A percentile compares a stretch with the other conserved stretches of the same genome.
These are phyloP conservation scores for Eutrema yunnanense DNA, from an alignment of 345 rosid species.

Conservation along the genomic window DNA sequence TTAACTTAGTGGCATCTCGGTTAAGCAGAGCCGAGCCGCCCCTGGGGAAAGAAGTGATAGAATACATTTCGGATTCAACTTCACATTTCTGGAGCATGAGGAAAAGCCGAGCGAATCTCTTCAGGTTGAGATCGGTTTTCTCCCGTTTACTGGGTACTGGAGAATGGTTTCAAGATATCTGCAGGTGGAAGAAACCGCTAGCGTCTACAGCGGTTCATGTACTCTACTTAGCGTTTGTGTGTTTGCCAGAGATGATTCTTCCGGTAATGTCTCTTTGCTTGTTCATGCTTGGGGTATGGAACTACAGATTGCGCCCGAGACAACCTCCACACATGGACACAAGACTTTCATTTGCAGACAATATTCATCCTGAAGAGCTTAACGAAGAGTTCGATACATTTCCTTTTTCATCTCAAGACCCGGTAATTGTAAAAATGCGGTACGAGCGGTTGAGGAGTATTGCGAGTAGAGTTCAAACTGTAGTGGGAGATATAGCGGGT, in stretches of 20 bases:
- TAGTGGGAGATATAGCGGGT: constrained; percentile 87
- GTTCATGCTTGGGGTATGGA: constrained; percentile 78
- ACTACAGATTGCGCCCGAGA: constrained; percentile 63
- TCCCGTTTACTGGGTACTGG: constrained; percentile 52
- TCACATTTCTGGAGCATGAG: constrained; percentile 98
- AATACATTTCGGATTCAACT: constrained; percentile 78
- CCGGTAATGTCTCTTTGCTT: constrained; percentile 72
- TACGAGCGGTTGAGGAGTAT: constrained; percentile 80
- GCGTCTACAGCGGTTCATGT: constrained; percentile 57
- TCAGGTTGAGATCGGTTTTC: constrained; percentile 58
- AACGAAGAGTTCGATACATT: constrained; percentile 86
- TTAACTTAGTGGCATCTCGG: constrained; percentile 68
- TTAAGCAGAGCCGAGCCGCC: constrained; percentile 90
- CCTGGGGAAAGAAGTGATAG: constrained; percentile 71
- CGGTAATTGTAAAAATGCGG: constrained; percentile 49
- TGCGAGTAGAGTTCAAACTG: constrained; percentile 77
- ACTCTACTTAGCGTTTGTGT: constrained; percentile 56
- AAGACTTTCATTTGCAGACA: constrained; percentile 69
- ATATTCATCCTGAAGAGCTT: constrained; percentile 69
- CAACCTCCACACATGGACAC: constrained; percentile 92
- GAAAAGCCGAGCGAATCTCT: constrained; percentile 89
- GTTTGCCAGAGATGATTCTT: constrained; percentile 71
- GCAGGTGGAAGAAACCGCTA: constrained; percentile 78
- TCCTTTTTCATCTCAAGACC: constrained; percentile 47
- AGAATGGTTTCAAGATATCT: constrained; percentile 77